phyloP scores from a whole-genome alignment of 768 basidiomycete species.

The Tulasnella calospora region DNA sequence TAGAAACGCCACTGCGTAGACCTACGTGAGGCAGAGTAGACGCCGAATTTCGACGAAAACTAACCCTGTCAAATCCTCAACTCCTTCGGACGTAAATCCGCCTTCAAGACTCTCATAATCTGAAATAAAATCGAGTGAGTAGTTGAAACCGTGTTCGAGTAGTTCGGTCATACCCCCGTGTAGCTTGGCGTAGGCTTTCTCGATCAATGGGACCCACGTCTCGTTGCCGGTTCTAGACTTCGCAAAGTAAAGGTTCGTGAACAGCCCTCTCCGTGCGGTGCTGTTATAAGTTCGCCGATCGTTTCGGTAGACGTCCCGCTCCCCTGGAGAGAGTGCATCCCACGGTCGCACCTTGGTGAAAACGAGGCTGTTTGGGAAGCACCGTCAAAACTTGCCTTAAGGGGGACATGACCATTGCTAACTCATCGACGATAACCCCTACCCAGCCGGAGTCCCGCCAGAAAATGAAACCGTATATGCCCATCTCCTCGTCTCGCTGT shows the following conservation, averaged over 20 bases:
- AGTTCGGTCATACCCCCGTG: conserved; percentile 39
- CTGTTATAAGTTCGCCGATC: conserved; percentile 47
- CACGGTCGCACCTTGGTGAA: conserved; percentile 50
- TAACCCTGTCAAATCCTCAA: conserved; percentile 57
- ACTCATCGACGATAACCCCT: conserved; percentile 56
- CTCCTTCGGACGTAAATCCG: conserved; percentile 46
- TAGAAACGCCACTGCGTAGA: conserved; percentile 18
- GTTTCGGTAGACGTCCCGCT: conserved; percentile 48
- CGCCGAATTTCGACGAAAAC: not conserved
- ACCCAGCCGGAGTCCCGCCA: conserved; percentile 51
- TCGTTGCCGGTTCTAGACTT: conserved; percentile 43
- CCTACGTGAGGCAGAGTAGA: not conserved
- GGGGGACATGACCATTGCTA: not conserved
- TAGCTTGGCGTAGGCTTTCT: conserved; percentile 57
- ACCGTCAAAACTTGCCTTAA: not conserved
- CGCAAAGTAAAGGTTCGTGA: conserved; percentile 47
- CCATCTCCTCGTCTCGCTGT: conserved; percentile 49
- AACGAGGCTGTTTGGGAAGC: conserved; percentile 40
- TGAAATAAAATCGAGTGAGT: not conserved
- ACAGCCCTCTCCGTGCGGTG: conserved; percentile 45
- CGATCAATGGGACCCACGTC: conserved; percentile 54
- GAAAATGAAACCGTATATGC: conserved; percentile 57
- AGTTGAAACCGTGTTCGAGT: not conserved
- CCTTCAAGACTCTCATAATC: conserved; percentile 45
- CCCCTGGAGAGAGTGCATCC: conserved; percentile 42